Base-by-base conservation (phyloP, 495 filamentous ascomycete species). In the Geopyxis carbonaria region DNA sequence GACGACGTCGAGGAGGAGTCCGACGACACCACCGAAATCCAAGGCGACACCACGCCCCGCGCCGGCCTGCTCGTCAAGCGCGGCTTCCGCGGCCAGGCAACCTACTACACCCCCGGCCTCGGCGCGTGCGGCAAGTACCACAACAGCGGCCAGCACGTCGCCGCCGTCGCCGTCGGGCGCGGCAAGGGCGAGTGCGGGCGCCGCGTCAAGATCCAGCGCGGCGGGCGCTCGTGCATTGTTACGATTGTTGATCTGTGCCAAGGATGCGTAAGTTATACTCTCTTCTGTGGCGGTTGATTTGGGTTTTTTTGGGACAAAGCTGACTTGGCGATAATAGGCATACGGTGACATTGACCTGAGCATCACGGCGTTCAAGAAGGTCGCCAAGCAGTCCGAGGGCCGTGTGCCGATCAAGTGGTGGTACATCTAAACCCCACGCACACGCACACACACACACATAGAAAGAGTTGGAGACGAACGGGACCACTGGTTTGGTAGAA, bases 11-110 rank as follows among this genome's bases (percentile, higher is more conserved):
- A 38, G 11, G 42, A 50, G n/a, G 18, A 46, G 9, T 55, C 51
- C 42, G 53, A 49, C 14, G 46, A 57, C 31, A 57, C 55, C 10
- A 57, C 55, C 34, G 55, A 51, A 14, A 57, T 51, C 19, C 42
- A 48, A 19, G 55, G 45, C 5, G 36, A 42, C 15, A 57, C 51
- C 36, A n/a, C n/a, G n/a, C n/a, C n/a, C n/a, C n/a, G n/a, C n/a
- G n/a, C n/a, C n/a, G n/a, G n/a, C n/a, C n/a, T n/a, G n/a, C n/a
- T n/a, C n/a, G n/a, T n/a, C n/a, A n/a, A n/a, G n/a, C 5, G 27
- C 27, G 3, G 2, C 27, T 30, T 30, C 27, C 27, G 5, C 27
- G 36, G 36, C 24, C 11, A 39, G 19, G 36, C 36, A 28, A 39
- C 36, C 10, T 39, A 28, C n/a, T 39, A 39, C 22, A 16, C 22